A percentile compares a stretch with the other conserved stretches of the same genome.
Evolutionary conservation across 768 basidiomycete genomes (phyloP).

Genomic region (Boletus eberwhitei): DNA sequence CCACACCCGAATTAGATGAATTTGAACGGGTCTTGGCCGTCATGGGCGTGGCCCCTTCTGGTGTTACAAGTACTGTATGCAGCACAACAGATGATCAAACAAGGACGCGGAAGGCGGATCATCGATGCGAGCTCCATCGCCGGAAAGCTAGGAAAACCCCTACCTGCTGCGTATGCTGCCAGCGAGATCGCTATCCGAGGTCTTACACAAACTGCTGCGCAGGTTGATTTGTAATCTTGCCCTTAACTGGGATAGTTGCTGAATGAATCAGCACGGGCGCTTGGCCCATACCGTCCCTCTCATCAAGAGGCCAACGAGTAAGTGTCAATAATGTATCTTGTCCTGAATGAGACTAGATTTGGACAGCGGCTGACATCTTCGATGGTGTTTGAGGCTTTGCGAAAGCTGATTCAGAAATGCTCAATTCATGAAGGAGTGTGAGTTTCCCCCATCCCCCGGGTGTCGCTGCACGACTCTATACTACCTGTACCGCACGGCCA

Average conservation of each 20-base stretch:
- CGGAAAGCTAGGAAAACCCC: constrained; percentile 27
- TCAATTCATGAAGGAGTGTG: neutral
- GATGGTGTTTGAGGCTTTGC: neutral
- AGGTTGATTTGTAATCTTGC: neutral
- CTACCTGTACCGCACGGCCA: neutral
- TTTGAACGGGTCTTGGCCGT: constrained; percentile 41
- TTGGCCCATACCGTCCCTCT: constrained; percentile 23
- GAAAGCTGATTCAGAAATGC: neutral
- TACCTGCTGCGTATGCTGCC: constrained; percentile 23
- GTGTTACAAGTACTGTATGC: constrained; percentile 43
- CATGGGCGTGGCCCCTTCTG: constrained; percentile 33
- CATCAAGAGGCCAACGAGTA: constrained; percentile 31
- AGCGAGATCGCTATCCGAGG: no score
- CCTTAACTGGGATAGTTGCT: neutral
- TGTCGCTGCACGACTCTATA: no score
- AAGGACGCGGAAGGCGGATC: constrained; percentile 38
- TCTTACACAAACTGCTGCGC: constrained; percentile 38
- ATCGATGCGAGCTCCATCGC: constrained; percentile 29
- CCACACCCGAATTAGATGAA: constrained; percentile 31
- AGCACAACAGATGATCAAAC: constrained; percentile 37
- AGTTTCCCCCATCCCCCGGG: neutral
- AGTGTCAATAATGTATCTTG: neutral
- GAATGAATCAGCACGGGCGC: constrained; percentile 20
- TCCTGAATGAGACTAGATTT: neutral
- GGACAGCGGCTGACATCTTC: neutral